phyloP scores from a whole-genome alignment of 805 yeast genomes.

The Sugiyamaella smithiae region DNA sequence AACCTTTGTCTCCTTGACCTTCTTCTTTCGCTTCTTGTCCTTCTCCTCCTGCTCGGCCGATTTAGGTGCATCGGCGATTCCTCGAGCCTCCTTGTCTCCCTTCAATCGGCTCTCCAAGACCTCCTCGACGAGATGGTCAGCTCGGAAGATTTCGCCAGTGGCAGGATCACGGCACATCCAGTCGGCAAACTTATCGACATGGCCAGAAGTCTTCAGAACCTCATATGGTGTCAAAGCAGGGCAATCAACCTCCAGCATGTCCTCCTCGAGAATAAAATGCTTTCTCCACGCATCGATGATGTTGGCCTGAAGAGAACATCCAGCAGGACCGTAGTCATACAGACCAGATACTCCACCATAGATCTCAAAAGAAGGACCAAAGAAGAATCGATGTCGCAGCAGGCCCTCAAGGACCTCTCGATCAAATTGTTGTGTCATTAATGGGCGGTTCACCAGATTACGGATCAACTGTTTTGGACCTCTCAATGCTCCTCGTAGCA shows the following conservation, averaged over 20 bases:
- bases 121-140: constrained; percentile 97
- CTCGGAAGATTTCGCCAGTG: constrained; percentile 97
- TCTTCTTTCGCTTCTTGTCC: constrained; percentile 91
- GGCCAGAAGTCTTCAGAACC: constrained; percentile 97
- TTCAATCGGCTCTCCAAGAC: constrained; percentile 93
- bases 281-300: constrained; percentile 95
- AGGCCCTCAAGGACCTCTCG: constrained; percentile 90
- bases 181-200: constrained; percentile 97
- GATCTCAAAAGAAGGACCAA: constrained; percentile 94
- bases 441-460: constrained; percentile 2
- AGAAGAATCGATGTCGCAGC: constrained; percentile 92
- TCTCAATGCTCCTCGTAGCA: neutral
- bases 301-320: constrained; percentile 97
- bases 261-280: constrained; percentile 96
- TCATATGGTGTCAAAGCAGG: constrained; percentile 98
- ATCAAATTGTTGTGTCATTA: constrained; percentile 9
- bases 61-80: constrained; percentile 50
- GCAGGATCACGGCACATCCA: constrained; percentile 97
- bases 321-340: constrained; percentile 99
- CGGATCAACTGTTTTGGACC: constrained; percentile 3
- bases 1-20: constrained; percentile 91
- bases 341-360: constrained; percentile 99
- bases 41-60: constrained; percentile 70
- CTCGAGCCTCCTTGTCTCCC: constrained; percentile 97
- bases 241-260: constrained; percentile 97